Evolutionary conservation across 495 filamentous ascomycete species (phyloP).

Genomic region (Hypomontagnella submonticulosa): DNA sequence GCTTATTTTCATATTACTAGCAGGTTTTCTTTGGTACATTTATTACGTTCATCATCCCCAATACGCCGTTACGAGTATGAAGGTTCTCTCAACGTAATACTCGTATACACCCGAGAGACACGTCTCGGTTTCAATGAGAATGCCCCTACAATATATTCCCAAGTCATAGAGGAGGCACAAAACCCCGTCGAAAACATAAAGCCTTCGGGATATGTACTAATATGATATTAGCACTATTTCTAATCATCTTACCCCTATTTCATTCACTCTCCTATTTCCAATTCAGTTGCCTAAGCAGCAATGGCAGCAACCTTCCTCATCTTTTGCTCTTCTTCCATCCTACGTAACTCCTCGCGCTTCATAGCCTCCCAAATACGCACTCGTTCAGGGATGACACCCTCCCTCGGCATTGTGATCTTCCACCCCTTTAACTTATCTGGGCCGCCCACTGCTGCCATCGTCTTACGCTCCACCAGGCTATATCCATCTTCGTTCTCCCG

Average conservation of each 20-base stretch:
- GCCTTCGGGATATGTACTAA: no score
- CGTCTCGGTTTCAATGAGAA: no score
- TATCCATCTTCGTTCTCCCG: constrained; percentile 67
- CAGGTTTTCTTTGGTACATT: no score
- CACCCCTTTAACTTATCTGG: constrained; percentile 68
- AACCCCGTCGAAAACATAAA: no score
- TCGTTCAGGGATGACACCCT: constrained; percentile 55
- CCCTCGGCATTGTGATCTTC: constrained; percentile 67
- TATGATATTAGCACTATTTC: no score
- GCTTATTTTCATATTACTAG: no score
- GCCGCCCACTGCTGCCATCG: constrained; percentile 66
- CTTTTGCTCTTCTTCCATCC: constrained; percentile 50
- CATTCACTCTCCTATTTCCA: neutral
- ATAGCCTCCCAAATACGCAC: constrained; percentile 60
- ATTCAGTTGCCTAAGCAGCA: constrained; percentile 26
- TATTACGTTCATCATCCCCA: no score
- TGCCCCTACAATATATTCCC: no score
- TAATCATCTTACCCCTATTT: neutral
- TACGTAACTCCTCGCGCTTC: constrained; percentile 58
- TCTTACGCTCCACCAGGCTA: constrained; percentile 75
- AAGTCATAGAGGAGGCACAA: no score
- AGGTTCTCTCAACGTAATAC: no score
- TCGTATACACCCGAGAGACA: no score
- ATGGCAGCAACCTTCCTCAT: constrained; percentile 23
- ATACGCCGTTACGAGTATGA: no score